A percentile compares a stretch with the other conserved stretches of the same genome.
Conservation (phyloP, 148 eudicot genomes). For the Diospyros lotus region DNA sequence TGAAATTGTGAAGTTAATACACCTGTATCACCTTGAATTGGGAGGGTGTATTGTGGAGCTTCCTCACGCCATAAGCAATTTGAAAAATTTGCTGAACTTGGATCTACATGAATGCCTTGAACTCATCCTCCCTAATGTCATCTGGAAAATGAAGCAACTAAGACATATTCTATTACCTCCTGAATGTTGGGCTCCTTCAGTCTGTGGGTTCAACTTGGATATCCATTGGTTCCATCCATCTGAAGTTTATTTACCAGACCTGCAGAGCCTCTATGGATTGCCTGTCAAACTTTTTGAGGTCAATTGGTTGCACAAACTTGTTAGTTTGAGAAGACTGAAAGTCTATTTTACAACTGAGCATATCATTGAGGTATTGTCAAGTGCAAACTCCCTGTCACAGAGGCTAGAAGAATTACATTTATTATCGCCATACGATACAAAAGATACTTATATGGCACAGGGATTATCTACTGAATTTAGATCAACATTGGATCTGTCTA, state of each 20-base stretch:
- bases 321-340: not conserved
- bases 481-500: not conserved
- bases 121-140: not conserved
- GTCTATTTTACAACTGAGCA: not conserved
- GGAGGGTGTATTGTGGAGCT: not conserved
- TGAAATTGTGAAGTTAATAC: slow-evolving; percentile 8
- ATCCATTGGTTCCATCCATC: not conserved
- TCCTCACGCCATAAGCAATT: slow-evolving; percentile 2
- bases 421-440: no score
- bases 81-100: slow-evolving; percentile 2
- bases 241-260: no score
- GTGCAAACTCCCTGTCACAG: not conserved
- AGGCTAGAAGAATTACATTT: slow-evolving; percentile 1
- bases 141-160: not conserved
- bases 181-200: not conserved
- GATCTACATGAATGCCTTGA: not conserved
- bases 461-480: not conserved
- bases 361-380: not conserved
- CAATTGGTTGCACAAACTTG: not conserved
- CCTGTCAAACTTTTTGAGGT: not conserved
- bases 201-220: not conserved
- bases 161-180: not conserved
- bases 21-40: slow-evolving; percentile 2
- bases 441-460: no score
- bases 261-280: not conserved